Conservation (phyloP, 805 yeast genomes). For the Saccharomyces kudriavzevii region DNA sequence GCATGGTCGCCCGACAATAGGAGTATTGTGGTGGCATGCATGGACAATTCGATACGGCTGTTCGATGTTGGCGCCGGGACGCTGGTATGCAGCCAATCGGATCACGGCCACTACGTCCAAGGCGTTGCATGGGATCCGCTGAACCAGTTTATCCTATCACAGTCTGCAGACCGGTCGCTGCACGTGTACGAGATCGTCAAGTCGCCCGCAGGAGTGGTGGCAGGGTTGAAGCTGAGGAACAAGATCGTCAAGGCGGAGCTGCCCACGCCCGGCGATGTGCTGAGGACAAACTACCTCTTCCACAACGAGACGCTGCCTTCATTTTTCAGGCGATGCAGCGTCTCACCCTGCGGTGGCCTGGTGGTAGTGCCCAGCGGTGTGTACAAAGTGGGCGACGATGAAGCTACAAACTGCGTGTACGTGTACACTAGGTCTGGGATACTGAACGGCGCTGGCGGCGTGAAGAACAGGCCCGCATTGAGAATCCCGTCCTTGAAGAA, state of each 20-base stretch:
- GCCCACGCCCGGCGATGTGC: slow-evolving; percentile 28
- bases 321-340: slow-evolving; percentile 76
- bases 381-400: slow-evolving; percentile 38
- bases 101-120: slow-evolving; percentile 86
- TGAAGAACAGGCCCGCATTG: slow-evolving; percentile 60
- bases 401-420: slow-evolving; percentile 60
- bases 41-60: slow-evolving; percentile 77
- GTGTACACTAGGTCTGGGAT: slow-evolving; percentile 69
- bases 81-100: slow-evolving; percentile 19
- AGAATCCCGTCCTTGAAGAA: slow-evolving; percentile 71
- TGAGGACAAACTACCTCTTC: slow-evolving; percentile 36
- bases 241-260: slow-evolving; percentile 49
- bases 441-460: slow-evolving; percentile 12
- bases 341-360: slow-evolving; percentile 85
- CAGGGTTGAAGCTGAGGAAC: slow-evolving; percentile 22
- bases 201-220: slow-evolving; percentile 9
- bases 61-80: slow-evolving; percentile 52
- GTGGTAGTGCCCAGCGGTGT: slow-evolving; percentile 74
- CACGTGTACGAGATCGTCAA: slow-evolving; percentile 44
- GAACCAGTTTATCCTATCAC: slow-evolving; percentile 70
- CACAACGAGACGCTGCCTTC: slow-evolving; percentile 85
- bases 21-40: slow-evolving; percentile 77
- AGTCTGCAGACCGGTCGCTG: slow-evolving; percentile 81
- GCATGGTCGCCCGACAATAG: slow-evolving; percentile 86
- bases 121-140: slow-evolving; percentile 95